Evolutionary conservation across 129 eudicot genomes (phyloP), one percentile per base, ranked within the genome.

Genomic region (Centaurea solstitialis): DNA sequence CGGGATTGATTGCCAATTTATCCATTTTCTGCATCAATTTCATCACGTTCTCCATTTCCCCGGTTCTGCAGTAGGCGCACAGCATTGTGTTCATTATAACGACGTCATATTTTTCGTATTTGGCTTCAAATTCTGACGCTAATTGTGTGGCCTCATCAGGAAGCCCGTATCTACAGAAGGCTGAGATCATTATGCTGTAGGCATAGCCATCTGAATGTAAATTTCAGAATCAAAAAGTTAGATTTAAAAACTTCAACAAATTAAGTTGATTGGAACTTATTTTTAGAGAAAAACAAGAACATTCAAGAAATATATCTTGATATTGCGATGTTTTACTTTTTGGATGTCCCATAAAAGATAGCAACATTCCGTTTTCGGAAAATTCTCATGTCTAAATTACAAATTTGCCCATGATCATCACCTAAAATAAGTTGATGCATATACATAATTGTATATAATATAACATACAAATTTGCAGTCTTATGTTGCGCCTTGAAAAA

Each of bases 11-110:
- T 50, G 97, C 86, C 22, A 87, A 86, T 71, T 86, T 85, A 75
- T 94, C 98, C 98, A 94, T 94, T 87, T 90, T 94, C 90, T 89
- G 90, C 96, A 92, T 85, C 79, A 86, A 80, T 73, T 88, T 90
- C 98, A 94, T 94, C n/a, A 94, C 97, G 35, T 87, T 87, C 83
- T 94, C 96, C 88, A 94, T 92, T 79, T 94, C 93, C 45, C 97
- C 96, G 10, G 87, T 85, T 92, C 91, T 88, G 84, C 98, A 94
- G 81, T 94, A 92, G 78, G 98, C 96, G 85, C 92, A 88, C 21
- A 94, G 92, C 96, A 94, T 94, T 1, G 96, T 75, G 77, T 94
- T 94, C 88, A 88, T 74, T 68, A 94, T 86, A 53, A 92, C 96
- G 70, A 94, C 88, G 20, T 94, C 98, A 76, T 90, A 94, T 81